Conservation (phyloP, 2,329 filamentous ascomycete genomes). For the Pseudonectria buxi region DNA sequence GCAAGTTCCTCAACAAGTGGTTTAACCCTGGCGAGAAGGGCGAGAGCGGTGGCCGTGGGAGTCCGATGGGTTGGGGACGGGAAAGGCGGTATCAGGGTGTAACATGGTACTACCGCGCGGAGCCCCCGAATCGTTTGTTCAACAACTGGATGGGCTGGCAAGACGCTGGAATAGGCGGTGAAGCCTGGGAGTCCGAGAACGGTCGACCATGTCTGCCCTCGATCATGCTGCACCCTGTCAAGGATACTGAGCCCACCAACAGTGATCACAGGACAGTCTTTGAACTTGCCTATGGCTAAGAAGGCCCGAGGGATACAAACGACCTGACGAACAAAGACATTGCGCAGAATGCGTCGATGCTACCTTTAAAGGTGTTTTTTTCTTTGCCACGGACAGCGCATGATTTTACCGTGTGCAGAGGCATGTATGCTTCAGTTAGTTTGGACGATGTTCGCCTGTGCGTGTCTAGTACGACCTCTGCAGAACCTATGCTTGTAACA, state of each 20-base stretch:
- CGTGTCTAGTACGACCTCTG: too few species aligned
- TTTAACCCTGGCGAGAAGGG: constrained; percentile 54
- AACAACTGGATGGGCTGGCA: constrained; percentile 58
- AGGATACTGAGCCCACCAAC: constrained; percentile 47
- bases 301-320: neutral
- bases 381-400: too few species aligned
- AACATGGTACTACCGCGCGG: constrained; percentile 56
- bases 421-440: too few species aligned
- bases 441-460: too few species aligned
- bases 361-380: too few species aligned
- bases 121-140: constrained; percentile 50
- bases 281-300: constrained; percentile 32
- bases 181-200: constrained; percentile 48
- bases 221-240: constrained; percentile 54
- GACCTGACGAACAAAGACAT: neutral
- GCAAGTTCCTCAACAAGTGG: constrained; percentile 46
- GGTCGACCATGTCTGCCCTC: constrained; percentile 53
- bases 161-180: constrained; percentile 48
- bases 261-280: constrained; percentile 34
- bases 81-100: constrained; percentile 51
- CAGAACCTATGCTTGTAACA: too few species aligned
- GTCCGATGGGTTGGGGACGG: constrained; percentile 53
- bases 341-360: too few species aligned
- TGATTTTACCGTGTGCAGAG: too few species aligned
- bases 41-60: constrained; percentile 46